A percentile compares a stretch with the other conserved stretches of the same genome.
These are phyloP conservation scores for Talaromyces rugulosus DNA, from an alignment of 2,329 filamentous ascomycete species.

Conservation along the genomic window DNA sequence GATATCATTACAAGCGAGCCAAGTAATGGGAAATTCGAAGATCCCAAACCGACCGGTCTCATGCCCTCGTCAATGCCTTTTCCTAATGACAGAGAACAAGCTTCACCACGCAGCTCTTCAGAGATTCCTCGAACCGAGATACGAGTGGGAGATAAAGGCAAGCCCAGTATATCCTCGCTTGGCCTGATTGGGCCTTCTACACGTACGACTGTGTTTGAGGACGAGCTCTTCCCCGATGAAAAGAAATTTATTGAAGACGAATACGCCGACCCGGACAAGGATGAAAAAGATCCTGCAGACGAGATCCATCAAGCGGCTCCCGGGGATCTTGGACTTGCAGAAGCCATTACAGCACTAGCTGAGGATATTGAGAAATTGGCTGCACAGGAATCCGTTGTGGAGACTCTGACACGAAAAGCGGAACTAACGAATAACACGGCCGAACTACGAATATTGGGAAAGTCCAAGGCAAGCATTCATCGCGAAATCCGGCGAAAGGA, in stretches of 20 bases:
- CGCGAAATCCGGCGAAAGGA: slow-evolving; percentile 91
- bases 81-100: slow-evolving; percentile 53
- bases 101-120: slow-evolving; percentile 59
- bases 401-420: slow-evolving; percentile 87
- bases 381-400: slow-evolving; percentile 84
- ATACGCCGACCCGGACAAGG: slow-evolving; percentile 64
- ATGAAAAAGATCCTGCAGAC: slow-evolving; percentile 64
- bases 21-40: slow-evolving; percentile 31
- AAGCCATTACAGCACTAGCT: slow-evolving; percentile 84
- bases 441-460: slow-evolving; percentile 84
- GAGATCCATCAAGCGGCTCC: slow-evolving; percentile 92
- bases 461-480: slow-evolving; percentile 89
- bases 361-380: slow-evolving; percentile 85
- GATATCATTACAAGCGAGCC: slow-evolving; percentile 85
- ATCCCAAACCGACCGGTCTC: slow-evolving; percentile 29
- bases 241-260: slow-evolving; percentile 78
- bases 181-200: slow-evolving; percentile 85
- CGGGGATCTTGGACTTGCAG: slow-evolving; percentile 85
- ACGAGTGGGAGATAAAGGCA: slow-evolving; percentile 51
- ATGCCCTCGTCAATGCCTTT: slow-evolving; percentile 44
- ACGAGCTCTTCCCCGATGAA: slow-evolving; percentile 89
- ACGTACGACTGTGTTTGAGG: slow-evolving; percentile 80
- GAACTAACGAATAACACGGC: slow-evolving; percentile 96
- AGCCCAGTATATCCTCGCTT: slow-evolving; percentile 84
- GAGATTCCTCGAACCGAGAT: slow-evolving; percentile 50